A percentile compares a stretch with the other conserved stretches of the same genome.
These are phyloP conservation scores for Cymbopogon citratus DNA, from an alignment of 176 grass and related monocot genomes.

Conservation along the genomic window DNA sequence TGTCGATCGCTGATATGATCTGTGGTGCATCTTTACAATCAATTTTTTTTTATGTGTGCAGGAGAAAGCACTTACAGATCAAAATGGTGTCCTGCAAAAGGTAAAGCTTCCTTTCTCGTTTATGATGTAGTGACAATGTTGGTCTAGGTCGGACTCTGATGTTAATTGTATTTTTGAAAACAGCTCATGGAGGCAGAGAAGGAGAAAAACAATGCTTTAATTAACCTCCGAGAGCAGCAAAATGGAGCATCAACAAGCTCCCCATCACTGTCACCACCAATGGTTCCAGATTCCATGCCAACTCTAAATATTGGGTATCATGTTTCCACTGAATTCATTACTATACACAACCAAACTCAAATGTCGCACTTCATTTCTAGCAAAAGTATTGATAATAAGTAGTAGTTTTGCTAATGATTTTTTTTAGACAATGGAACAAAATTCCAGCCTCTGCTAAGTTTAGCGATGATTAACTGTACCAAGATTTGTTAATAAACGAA, in stretches of 20 bases:
- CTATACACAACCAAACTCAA: background rate
- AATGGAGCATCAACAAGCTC: constrained; percentile 30
- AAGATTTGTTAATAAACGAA: background rate
- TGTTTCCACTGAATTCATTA: background rate
- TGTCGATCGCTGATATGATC: background rate
- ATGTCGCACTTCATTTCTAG: background rate
- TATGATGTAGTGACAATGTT: background rate
- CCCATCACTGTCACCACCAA: constrained; percentile 1
- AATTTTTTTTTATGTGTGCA: constrained; percentile 13
- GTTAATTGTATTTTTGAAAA: constrained; percentile 20
- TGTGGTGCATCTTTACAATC: background rate
- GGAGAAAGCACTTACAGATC: constrained; percentile 61
- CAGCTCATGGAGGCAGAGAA: constrained; percentile 44
- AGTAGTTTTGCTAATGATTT: background rate
- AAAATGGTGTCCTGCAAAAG: constrained; percentile 58
- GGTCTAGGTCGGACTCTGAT: background rate
- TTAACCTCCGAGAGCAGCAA: constrained; percentile 10
- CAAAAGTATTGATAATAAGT: background rate
- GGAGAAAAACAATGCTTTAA: constrained; percentile 29
- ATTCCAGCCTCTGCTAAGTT: too few species aligned
- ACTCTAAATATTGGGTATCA: constrained; percentile 47
- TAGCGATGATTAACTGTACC: background rate
- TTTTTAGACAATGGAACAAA: too few species aligned
- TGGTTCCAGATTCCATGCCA: constrained; percentile 24
- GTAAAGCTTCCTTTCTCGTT: constrained; percentile 13